phyloP scores from a whole-genome alignment of 2,329 filamentous ascomycete genomes.

The Raffaelea arxii region DNA sequence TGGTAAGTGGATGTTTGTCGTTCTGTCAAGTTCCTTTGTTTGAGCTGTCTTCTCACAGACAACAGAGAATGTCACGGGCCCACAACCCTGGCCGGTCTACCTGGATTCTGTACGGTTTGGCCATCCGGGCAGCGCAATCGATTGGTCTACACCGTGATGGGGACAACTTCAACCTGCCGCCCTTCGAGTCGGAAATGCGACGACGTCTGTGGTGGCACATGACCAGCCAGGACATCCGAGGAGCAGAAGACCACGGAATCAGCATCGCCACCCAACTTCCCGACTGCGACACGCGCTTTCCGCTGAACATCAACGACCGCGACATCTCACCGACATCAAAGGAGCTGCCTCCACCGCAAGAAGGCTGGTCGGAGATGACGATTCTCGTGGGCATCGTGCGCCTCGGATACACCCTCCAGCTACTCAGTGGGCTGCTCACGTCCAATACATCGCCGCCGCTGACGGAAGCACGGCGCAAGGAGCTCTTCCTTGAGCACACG shows the following conservation, averaged over 20 bases:
- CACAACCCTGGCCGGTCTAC: constrained; percentile 10
- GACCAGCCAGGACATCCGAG: constrained; percentile 12
- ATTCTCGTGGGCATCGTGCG: constrained; percentile 41
- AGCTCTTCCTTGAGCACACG: constrained; percentile 15
- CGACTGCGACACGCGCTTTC: constrained; percentile 34
- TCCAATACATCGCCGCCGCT: neutral
- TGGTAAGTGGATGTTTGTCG: constrained; percentile 9
- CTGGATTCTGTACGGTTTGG: constrained; percentile 14
- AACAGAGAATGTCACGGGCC: constrained; percentile 8
- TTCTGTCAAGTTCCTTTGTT: neutral
- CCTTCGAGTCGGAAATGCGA: constrained; percentile 18
- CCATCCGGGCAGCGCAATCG: constrained; percentile 13
- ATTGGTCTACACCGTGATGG: constrained; percentile 17
- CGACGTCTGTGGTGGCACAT: constrained; percentile 14
- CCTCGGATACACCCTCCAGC: constrained; percentile 33
- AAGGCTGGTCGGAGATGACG: constrained; percentile 44
- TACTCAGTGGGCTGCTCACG: constrained; percentile 26
- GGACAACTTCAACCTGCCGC: constrained; percentile 30
- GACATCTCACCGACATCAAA: constrained; percentile 35
- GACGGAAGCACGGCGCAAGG: constrained; percentile 8
- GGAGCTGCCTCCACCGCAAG: constrained; percentile 28
- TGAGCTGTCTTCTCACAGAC: neutral
- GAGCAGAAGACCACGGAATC: constrained; percentile 42
- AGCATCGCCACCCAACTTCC: constrained; percentile 23
- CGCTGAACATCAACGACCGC: constrained; percentile 41